These are phyloP conservation scores for Plasmodium vivax DNA, from an alignment of 169 alveolate species.

Conservation along the genomic window DNA sequence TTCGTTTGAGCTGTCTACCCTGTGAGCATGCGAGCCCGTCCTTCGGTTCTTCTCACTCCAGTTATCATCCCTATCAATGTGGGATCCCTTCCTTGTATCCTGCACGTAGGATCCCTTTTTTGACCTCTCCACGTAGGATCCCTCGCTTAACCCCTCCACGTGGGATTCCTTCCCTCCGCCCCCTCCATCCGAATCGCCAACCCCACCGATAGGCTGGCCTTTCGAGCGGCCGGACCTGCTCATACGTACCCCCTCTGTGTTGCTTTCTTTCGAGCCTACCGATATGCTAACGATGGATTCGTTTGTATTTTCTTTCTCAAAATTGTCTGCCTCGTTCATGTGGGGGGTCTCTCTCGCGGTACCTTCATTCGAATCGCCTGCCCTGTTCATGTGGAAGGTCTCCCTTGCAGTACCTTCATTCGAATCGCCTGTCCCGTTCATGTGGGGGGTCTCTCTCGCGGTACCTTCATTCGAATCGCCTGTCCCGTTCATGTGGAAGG, in stretches of 20 bases:
- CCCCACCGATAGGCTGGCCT: not conserved
- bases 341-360: not conserved
- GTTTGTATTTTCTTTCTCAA: not conserved
- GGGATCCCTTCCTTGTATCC: not conserved
- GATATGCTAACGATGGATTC: not conserved
- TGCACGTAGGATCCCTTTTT: too few relatives aligned
- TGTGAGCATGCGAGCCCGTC: not conserved
- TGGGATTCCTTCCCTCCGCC: not conserved
- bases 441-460: not conserved
- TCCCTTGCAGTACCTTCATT: not conserved
- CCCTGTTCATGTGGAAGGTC: not conserved
- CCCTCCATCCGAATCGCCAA: not conserved
- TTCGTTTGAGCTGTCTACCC: not conserved
- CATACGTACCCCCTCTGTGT: not conserved
- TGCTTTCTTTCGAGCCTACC: not conserved
- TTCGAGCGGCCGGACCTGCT: not conserved
- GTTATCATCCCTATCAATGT: not conserved
- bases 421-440: not conserved
- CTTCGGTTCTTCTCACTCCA: not conserved
- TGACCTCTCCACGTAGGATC: not conserved
- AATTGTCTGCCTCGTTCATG: not conserved
- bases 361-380: not conserved
- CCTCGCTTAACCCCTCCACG: not conserved
- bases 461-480: not conserved
- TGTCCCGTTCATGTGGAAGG: not conserved